phyloP scores from a whole-genome alignment of 2,329 filamentous ascomycete species.

The Cercospora zeae-maydis region DNA sequence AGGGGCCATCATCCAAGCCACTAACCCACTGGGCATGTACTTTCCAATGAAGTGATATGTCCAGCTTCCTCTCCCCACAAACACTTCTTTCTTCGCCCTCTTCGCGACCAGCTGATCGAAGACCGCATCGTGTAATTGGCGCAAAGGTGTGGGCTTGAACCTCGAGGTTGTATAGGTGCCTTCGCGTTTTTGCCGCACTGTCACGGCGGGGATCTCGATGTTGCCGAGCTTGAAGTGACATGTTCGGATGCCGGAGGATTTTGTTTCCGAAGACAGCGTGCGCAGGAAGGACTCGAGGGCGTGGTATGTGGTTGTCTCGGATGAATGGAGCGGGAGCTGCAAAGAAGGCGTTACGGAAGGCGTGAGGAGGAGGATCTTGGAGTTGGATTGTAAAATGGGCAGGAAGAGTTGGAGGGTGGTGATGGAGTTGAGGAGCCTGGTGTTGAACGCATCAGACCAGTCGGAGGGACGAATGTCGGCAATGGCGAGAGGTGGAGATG shows the following conservation, averaged over 20 bases:
- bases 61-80: slow-evolving; percentile 78
- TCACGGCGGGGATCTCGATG: slow-evolving; percentile 73
- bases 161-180: slow-evolving; percentile 35
- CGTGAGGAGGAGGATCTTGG: slow-evolving; percentile 69
- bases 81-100: slow-evolving; percentile 59
- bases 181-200: slow-evolving; percentile 38
- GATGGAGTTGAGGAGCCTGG: slow-evolving; percentile 84
- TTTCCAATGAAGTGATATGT: slow-evolving; percentile 82
- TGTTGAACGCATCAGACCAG: slow-evolving; percentile 88
- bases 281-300: slow-evolving; percentile 83
- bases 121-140: slow-evolving; percentile 78
- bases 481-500: slow-evolving; percentile 66
- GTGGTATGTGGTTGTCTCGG: slow-evolving; percentile 80
- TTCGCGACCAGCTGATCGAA: slow-evolving; percentile 80
- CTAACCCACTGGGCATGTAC: slow-evolving; percentile 70
- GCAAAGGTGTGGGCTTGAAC: slow-evolving; percentile 57
- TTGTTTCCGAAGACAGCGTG: slow-evolving; percentile 74
- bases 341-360: slow-evolving; percentile 78
- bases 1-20: slow-evolving; percentile 87
- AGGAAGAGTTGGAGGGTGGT: slow-evolving; percentile 85
- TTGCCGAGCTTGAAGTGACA: slow-evolving; percentile 87
- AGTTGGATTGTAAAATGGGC: slow-evolving; percentile 52
- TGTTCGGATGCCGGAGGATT: slow-evolving; percentile 70
- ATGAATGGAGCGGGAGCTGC: slow-evolving; percentile 73
- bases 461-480: slow-evolving; percentile 78